A percentile compares a stretch with the other conserved stretches of the same genome.
phyloP scores from a whole-genome alignment of 208 protist genomes.

The Crithidia thermophila region DNA sequence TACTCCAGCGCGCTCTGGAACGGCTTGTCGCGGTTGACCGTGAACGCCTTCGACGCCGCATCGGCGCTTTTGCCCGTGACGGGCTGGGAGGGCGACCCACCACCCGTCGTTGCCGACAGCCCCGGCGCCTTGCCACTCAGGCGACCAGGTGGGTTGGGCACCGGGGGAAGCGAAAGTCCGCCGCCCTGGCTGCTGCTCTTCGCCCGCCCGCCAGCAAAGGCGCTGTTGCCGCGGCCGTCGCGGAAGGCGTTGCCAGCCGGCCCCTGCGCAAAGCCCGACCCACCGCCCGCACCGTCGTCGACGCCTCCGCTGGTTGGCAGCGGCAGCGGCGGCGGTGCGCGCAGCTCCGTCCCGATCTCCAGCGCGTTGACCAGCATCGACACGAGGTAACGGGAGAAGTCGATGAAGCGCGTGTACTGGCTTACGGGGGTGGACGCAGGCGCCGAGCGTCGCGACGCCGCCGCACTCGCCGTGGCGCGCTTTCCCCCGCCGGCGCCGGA shows the following conservation, averaged over 20 bases:
- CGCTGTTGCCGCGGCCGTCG: constrained; percentile 7
- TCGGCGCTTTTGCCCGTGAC: background rate
- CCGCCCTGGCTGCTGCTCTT: constrained; percentile 7
- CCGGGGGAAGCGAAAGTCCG: constrained; percentile 1
- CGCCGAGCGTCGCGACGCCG: constrained; percentile 1
- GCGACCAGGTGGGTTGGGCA: constrained; percentile 11
- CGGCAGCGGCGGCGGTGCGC: constrained; percentile 7
- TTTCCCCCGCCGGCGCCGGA: background rate
- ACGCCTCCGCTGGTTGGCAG: background rate
- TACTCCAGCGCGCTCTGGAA: constrained; percentile 45
- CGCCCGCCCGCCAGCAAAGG: constrained; percentile 2
- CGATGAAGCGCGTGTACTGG: constrained; percentile 27
- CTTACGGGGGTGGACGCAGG: background rate
- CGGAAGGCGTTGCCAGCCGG: background rate
- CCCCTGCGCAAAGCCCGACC: background rate
- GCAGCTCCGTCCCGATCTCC: constrained; percentile 27
- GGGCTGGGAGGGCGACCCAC: background rate
- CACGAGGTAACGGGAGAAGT: constrained; percentile 28
- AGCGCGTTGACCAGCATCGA: constrained; percentile 30
- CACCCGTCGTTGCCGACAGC: background rate
- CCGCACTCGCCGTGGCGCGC: background rate
- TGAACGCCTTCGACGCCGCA: background rate
- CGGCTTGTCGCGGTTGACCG: constrained; percentile 23
- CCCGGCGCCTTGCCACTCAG: background rate
- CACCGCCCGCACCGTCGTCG: background rate